Evolutionary conservation across 2,329 filamentous ascomycete genomes (phyloP).

Genomic region (Phoma sp.): DNA sequence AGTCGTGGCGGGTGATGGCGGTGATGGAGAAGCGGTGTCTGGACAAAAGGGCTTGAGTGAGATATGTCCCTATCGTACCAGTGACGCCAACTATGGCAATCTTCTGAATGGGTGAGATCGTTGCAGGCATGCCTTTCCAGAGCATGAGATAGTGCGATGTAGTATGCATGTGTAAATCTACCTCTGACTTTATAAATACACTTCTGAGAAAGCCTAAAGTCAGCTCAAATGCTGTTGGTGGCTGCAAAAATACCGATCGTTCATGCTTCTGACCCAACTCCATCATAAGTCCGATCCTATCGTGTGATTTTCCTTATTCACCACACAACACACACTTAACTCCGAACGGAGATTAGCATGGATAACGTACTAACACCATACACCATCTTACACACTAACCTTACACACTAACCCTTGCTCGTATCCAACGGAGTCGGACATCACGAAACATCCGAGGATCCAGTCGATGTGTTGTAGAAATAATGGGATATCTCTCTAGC

Average conservation of each 20-base stretch:
- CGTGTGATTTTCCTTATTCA: too few species aligned
- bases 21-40: conserved; percentile 57
- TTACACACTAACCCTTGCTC: neutral
- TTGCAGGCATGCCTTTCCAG: neutral
- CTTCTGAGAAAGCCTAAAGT: too few species aligned
- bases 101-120: conserved; percentile 33
- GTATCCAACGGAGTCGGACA: neutral
- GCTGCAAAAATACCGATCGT: too few species aligned
- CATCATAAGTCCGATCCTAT: too few species aligned
- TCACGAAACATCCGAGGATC: too few species aligned
- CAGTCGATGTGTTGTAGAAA: too few species aligned
- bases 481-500: too few species aligned
- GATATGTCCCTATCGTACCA: conserved; percentile 27
- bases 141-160: neutral
- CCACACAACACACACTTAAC: too few species aligned
- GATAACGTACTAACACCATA: neutral
- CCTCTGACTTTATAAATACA: neutral
- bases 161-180: neutral
- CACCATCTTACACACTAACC: too few species aligned
- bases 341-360: neutral
- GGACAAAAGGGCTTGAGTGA: conserved; percentile 48
- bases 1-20: conserved; percentile 56
- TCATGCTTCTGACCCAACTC: too few species aligned
- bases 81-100: conserved; percentile 50
- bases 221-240: too few species aligned